Conservation (phyloP, 2,329 filamentous ascomycete species). For the Lizonia empirigonia region DNA sequence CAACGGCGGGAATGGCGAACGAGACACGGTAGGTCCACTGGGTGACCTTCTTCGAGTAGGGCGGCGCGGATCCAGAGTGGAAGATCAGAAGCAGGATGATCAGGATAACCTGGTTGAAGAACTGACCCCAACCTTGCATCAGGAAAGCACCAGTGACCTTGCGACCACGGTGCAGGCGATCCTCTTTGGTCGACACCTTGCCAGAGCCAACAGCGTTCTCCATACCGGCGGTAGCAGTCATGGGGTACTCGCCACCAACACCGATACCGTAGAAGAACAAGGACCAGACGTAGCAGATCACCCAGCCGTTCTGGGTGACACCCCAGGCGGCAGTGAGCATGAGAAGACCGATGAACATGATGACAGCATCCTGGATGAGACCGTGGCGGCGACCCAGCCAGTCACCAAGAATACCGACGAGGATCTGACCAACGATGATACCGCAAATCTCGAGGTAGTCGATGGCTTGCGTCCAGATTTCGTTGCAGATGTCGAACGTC, state of each 20-base stretch:
- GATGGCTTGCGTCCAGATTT: conserved; percentile 81
- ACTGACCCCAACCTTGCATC: conserved; percentile 98
- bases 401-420: conserved; percentile 80
- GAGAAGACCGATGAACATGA: conserved; percentile 92
- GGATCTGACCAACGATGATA: conserved; percentile 88
- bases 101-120: conserved; percentile 88
- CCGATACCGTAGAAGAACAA: conserved; percentile 85
- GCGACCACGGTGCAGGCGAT: conserved; percentile 92
- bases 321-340: conserved; percentile 95
- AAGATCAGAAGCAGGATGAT: conserved; percentile 88
- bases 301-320: conserved; percentile 84
- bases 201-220: conserved; percentile 86
- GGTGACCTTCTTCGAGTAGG: conserved; percentile 75
- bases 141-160: conserved; percentile 95
- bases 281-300: conserved; percentile 95
- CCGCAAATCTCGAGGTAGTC: conserved; percentile 92
- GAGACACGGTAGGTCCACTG: conserved; percentile 93
- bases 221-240: conserved; percentile 95
- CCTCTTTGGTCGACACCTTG: conserved; percentile 85
- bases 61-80: conserved; percentile 76
- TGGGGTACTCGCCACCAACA: conserved; percentile 88
- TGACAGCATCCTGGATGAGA: conserved; percentile 89
- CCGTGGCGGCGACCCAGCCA: conserved; percentile 91
- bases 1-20: conserved; percentile 87
- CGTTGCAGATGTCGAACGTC: conserved; percentile 66